Percentiles rank a stretch among this genome's conserved stretches.
Conservation (phyloP, 2,329 filamentous ascomycete species). For the Fusarium sp. region DNA sequence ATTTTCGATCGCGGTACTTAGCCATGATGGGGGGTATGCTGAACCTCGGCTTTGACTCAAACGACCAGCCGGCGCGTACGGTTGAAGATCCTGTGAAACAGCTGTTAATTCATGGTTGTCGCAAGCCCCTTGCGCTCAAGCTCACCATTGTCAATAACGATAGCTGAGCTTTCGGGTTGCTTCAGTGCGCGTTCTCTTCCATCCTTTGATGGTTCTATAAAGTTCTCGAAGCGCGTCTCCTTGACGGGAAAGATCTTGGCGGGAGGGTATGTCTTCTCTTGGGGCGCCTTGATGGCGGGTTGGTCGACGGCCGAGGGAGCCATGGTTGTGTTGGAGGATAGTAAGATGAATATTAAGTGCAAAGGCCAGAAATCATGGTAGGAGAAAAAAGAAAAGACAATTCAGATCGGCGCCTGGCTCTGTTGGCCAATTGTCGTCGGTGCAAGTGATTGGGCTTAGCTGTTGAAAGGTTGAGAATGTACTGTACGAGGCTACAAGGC, state of each 20-base stretch:
- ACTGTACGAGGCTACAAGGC: slow-evolving; percentile 54
- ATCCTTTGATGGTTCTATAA: slow-evolving; percentile 67
- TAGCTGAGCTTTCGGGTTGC: slow-evolving; percentile 73
- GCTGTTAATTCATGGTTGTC: slow-evolving; percentile 37
- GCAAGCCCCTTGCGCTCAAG: slow-evolving; percentile 15
- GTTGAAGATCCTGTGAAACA: slow-evolving; percentile 77
- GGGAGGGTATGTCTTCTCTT: slow-evolving; percentile 62
- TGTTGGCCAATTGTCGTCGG: slow-evolving; percentile 46
- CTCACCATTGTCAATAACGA: slow-evolving; percentile 97
- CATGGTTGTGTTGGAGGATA: slow-evolving; percentile 53
- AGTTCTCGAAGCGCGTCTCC: slow-evolving; percentile 71
- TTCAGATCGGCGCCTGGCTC: slow-evolving; percentile 24
- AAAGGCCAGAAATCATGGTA: slow-evolving; percentile 37
- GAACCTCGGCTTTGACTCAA: slow-evolving; percentile 84
- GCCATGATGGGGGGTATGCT: slow-evolving; percentile 90
- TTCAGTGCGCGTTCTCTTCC: slow-evolving; percentile 77
- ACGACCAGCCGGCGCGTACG: slow-evolving; percentile 95
- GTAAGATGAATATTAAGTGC: slow-evolving; percentile 12
- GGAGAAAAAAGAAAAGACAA: slow-evolving; percentile 5
- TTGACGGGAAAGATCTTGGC: slow-evolving; percentile 70
- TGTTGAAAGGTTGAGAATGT: slow-evolving; percentile 40
- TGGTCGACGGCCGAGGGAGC: slow-evolving; percentile 66
- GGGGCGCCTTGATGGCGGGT: slow-evolving; percentile 51
- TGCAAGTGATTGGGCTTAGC: slow-evolving; percentile 34
- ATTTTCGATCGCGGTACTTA: slow-evolving; percentile 93